phyloP scores from a whole-genome alignment of 306 rosid species.

The Bauhinia variegata region DNA sequence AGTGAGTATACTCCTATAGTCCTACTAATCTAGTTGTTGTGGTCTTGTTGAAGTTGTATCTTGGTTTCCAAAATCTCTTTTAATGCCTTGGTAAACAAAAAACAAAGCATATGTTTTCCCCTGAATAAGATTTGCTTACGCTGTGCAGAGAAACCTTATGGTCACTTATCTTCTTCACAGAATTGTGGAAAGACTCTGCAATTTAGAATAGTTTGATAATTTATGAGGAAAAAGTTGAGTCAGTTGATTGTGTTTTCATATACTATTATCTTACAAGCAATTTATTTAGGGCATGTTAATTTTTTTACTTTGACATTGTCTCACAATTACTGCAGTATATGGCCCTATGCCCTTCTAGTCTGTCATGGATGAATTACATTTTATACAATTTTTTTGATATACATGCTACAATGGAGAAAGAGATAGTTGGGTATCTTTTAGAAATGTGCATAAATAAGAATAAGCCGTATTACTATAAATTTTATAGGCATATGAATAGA shows the following conservation, averaged over 20 bases:
- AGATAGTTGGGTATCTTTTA: slow-evolving; percentile 1
- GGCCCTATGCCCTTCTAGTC: background rate
- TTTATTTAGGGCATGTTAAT: slow-evolving; percentile 5
- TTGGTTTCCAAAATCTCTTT: slow-evolving; percentile 13
- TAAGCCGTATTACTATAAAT: background rate
- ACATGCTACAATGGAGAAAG: slow-evolving; percentile 20
- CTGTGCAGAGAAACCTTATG: slow-evolving; percentile 1
- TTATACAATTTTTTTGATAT: background rate
- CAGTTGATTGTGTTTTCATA: slow-evolving; percentile 7
- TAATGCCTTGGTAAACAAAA: slow-evolving; percentile 7
- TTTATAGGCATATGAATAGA: slow-evolving; percentile 16
- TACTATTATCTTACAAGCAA: slow-evolving; percentile 16
- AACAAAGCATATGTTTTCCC: slow-evolving; percentile 26
- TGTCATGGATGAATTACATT: slow-evolving; percentile 1
- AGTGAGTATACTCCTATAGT: slow-evolving; percentile 55
- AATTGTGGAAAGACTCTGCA: slow-evolving; percentile 29
- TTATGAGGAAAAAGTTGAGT: background rate
- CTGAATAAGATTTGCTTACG: slow-evolving; percentile 27
- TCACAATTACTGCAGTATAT: slow-evolving; percentile 15
- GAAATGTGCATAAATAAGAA: slow-evolving; percentile 9
- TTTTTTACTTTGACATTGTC: slow-evolving; percentile 13
- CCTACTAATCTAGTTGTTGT: slow-evolving; percentile 20
- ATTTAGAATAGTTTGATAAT: slow-evolving; percentile 13
- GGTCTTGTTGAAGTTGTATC: slow-evolving; percentile 26
- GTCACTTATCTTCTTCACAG: slow-evolving; percentile 5